Percentiles rank a stretch among this genome's conserved stretches.
These are phyloP conservation scores for Sequoia sempervirens DNA, from an alignment of 75 land plant species.

Conservation along the genomic window DNA sequence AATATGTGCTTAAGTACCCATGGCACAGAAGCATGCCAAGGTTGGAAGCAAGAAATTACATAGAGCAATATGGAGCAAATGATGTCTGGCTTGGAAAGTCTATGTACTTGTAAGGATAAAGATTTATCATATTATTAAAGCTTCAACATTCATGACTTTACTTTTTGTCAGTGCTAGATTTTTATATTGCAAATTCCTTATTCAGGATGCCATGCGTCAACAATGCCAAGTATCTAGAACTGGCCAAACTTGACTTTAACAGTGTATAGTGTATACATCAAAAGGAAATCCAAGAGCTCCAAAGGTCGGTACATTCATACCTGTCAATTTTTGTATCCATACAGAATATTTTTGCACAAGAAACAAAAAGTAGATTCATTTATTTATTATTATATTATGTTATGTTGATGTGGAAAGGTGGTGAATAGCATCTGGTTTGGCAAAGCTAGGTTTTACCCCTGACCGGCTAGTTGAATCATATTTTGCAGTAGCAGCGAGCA, in stretches of 20 bases:
- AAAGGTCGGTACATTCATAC: constrained; percentile 5
- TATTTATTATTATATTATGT: background rate
- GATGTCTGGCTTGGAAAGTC: constrained; percentile 43
- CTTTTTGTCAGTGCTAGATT: background rate
- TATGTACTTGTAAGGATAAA: constrained; percentile 20
- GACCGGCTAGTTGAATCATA: constrained; percentile 6
- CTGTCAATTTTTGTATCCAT: background rate
- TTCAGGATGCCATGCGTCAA: constrained; percentile 46
- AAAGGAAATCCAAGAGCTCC: constrained; percentile 23
- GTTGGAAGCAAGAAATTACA: constrained; percentile 26
- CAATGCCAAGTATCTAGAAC: constrained; percentile 25
- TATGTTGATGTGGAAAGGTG: constrained; percentile 8
- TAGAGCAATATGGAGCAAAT: constrained; percentile 29
- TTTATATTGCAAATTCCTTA: background rate
- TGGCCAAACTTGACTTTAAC: constrained; percentile 55
- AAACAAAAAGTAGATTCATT: too few species aligned
- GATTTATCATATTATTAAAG: background rate
- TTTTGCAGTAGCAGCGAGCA: constrained; percentile 7
- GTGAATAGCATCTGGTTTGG: constrained; percentile 13
- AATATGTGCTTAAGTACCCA: constrained; percentile 18
- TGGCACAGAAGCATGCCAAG: constrained; percentile 23
- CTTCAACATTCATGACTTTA: background rate
- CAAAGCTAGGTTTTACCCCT: background rate
- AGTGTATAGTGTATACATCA: constrained; percentile 28
- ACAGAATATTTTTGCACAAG: background rate